These are phyloP conservation scores for Pseudogymnoascus sp. DNA, from an alignment of 2,329 filamentous ascomycete species.

Conservation along the genomic window DNA sequence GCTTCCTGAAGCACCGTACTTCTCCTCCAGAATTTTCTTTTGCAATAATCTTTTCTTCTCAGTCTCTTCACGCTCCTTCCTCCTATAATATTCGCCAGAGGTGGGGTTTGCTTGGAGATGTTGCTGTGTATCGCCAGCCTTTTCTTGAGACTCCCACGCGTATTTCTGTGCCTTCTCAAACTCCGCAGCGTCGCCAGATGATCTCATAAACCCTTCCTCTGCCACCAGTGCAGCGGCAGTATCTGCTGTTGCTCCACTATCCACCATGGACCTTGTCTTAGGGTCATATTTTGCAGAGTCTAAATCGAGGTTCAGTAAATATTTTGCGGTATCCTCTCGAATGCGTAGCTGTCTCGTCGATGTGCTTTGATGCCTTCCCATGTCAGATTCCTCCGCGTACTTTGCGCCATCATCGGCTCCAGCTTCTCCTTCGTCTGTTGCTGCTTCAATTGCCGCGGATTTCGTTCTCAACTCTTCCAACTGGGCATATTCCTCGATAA, in stretches of 20 bases:
- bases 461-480: conserved; percentile 63
- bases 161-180: conserved; percentile 85
- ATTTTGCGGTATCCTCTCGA: conserved; percentile 95
- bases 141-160: conserved; percentile 92
- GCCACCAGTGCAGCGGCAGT: conserved; percentile 75
- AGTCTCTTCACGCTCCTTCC: conserved; percentile 67
- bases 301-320: conserved; percentile 85
- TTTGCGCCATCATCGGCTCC: conserved; percentile 54
- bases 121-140: conserved; percentile 64
- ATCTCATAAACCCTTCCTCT: conserved; percentile 84
- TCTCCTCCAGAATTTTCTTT: conserved; percentile 64
- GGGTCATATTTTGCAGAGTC: conserved; percentile 98
- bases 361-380: conserved; percentile 87
- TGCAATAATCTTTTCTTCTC: conserved; percentile 59
- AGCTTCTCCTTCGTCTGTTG: conserved; percentile 41
- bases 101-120: conserved; percentile 97
- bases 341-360: conserved; percentile 84
- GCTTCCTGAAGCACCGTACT: conserved; percentile 65
- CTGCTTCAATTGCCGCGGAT: conserved; percentile 38
- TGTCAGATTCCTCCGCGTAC: conserved; percentile 92
- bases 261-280: conserved; percentile 86
- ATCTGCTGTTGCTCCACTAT: conserved; percentile 71
- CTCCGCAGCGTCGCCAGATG: conserved; percentile 82
- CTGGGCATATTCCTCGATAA: conserved; percentile 85
- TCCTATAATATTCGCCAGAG: conserved; percentile 74